Conservation (phyloP, 2,329 filamentous ascomycete species). For the Aspergillus arachidicola region DNA sequence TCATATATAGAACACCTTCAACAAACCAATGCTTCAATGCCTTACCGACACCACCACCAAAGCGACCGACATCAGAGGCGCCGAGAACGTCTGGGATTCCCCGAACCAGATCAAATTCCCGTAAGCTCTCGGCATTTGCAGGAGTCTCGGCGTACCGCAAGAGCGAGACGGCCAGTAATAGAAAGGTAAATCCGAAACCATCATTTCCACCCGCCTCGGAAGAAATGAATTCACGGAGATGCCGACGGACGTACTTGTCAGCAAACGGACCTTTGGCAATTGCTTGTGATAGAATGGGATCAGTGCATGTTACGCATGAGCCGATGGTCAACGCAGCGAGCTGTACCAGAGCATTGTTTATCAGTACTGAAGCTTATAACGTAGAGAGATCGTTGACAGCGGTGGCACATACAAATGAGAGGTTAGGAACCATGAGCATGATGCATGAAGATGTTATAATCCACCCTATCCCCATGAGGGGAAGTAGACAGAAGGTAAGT, state of each 20-base stretch:
- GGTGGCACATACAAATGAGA: constrained; percentile 45
- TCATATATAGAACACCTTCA: constrained; percentile 63
- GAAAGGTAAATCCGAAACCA: constrained; percentile 64
- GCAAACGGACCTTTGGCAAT: constrained; percentile 66
- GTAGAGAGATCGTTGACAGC: neutral
- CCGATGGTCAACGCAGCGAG: constrained; percentile 60
- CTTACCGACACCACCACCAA: constrained; percentile 55
- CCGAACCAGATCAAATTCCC: constrained; percentile 21
- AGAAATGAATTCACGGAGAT: constrained; percentile 63
- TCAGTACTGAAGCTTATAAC: neutral
- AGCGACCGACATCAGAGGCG: constrained; percentile 51
- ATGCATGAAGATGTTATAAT: constrained; percentile 60
- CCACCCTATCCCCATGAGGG: constrained; percentile 67
- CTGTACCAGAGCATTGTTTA: constrained; percentile 20
- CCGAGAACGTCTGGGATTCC: constrained; percentile 32
- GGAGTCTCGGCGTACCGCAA: constrained; percentile 55
- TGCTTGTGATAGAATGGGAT: constrained; percentile 64
- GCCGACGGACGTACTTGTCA: constrained; percentile 62
- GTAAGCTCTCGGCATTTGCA: constrained; percentile 20
- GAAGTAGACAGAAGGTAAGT: constrained; percentile 58
- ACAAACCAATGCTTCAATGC: constrained; percentile 61
- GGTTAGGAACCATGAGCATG: constrained; percentile 56
- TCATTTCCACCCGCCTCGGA: constrained; percentile 65
- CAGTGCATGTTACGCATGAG: constrained; percentile 64
- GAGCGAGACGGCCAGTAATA: constrained; percentile 61